Base-by-base conservation (phyloP, 2,329 filamentous ascomycete species). In the Epichloe coenophiala region DNA sequence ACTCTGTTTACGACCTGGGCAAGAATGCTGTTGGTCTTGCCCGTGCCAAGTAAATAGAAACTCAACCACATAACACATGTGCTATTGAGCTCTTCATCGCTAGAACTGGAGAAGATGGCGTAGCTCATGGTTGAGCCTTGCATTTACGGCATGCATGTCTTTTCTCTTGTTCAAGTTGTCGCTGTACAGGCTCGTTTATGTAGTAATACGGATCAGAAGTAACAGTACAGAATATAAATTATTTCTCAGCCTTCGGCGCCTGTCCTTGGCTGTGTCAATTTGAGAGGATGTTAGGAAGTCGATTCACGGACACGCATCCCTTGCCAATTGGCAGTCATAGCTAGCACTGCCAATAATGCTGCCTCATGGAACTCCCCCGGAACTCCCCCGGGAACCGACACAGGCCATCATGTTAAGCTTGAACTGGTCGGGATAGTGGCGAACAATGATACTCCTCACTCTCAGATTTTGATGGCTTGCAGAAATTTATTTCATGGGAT, bases 1-100 rank as follows among this genome's bases (percentile, higher is more conserved):
- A 97, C 80, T 95, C 88, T 57, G 86, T 98, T 65, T 98, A 98
- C 67, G 88, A 98, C 71, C 78, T 96, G 54, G 90, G 87, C 68
- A 90, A 86, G 75, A 78, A 84, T 65, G 83, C 86, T 51, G 89
- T 98, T 56, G 90, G 88, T 64, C 80, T 98, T 61, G 93, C 91
- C 63, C 84, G 85, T 72, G 78, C 91, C 59, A 93, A 89, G 74
- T 69, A 68, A 65, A 47, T n/a, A 8, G 27, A 2, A n/a, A 23
- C 27, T 12, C 23, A 9, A 5, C 11, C 39, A 31, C 6, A 15
- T 33, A 4, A 17, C 33, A 33, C 21, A 27, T 12, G n/a, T 47
- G 8, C 19, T 5, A 12, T 23, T 17, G 17, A 38, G 13, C 13
- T 15, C 12, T 21, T 12, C 2, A 46, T 37, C 6, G 12, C 33